These are phyloP conservation scores for Ophiostoma novo-ulmi DNA, from an alignment of 2,329 filamentous ascomycete species.

Conservation along the genomic window DNA sequence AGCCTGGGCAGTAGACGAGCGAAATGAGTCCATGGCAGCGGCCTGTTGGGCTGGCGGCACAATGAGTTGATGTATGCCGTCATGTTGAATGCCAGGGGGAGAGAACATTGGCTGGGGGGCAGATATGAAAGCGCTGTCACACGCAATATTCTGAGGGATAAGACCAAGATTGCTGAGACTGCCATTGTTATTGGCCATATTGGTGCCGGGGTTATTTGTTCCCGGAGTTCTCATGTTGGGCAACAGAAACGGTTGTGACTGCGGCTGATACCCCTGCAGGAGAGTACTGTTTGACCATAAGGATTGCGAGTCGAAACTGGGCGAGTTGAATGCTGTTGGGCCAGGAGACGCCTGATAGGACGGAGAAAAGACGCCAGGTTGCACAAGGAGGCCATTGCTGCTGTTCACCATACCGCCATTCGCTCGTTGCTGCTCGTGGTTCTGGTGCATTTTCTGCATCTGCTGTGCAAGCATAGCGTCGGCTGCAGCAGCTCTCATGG, in stretches of 20 bases:
- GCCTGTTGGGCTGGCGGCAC: conserved; percentile 15
- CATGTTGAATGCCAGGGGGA: conserved; percentile 22
- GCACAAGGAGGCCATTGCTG: conserved; percentile 29
- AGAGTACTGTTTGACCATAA: conserved; percentile 37
- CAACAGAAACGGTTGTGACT: conserved; percentile 27
- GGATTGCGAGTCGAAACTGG: conserved; percentile 36
- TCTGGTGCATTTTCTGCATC: conserved; percentile 17
- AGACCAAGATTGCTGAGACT: conserved; percentile 30
- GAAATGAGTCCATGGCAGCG: conserved; percentile 8
- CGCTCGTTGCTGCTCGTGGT: conserved; percentile 15
- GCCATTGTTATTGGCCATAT: conserved; percentile 16
- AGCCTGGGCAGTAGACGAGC: not conserved
- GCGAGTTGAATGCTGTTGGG: conserved; percentile 40
- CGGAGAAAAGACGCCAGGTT: conserved; percentile 31
- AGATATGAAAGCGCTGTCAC: conserved; percentile 34
- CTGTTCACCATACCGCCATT: conserved; percentile 21
- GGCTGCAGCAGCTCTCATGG: conserved; percentile 23
- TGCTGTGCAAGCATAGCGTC: conserved; percentile 4
- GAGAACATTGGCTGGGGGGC: conserved; percentile 31
- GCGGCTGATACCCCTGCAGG: conserved; percentile 33
- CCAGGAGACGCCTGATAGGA: conserved; percentile 37
- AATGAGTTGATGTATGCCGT: conserved; percentile 11
- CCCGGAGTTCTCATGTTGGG: conserved; percentile 28
- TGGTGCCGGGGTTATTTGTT: conserved; percentile 4
- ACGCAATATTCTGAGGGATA: conserved; percentile 35